Percentiles rank a stretch among this genome's conserved stretches.
These are phyloP conservation scores for Saxispiralis lemnorum DNA, from an alignment of 495 filamentous ascomycete genomes.

Conservation along the genomic window DNA sequence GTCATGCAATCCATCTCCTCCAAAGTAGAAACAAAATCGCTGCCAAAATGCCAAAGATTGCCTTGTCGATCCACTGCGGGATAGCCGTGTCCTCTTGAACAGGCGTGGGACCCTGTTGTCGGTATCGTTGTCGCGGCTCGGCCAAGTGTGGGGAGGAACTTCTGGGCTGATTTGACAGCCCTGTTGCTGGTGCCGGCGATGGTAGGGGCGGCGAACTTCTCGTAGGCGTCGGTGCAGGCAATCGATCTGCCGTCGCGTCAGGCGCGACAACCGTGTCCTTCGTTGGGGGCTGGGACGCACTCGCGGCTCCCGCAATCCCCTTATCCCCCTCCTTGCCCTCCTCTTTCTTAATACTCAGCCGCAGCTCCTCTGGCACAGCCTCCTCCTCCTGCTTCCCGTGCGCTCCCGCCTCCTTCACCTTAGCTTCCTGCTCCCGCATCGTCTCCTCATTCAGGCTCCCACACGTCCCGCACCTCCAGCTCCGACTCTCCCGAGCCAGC, in stretches of 20 bases:
- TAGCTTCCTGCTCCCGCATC: conserved; percentile 32
- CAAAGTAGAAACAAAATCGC: conserved; percentile 27
- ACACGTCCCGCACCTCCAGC: conserved; percentile 50
- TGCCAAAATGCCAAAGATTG: conserved; percentile 36
- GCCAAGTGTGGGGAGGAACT: no score
- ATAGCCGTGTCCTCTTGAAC: conserved; percentile 24
- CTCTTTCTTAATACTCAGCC: conserved; percentile 17
- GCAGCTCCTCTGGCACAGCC: conserved; percentile 31
- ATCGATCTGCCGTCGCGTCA: background rate
- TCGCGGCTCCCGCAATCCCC: conserved; percentile 32
- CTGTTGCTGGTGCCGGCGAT: conserved; percentile 7
- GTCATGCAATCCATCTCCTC: background rate
- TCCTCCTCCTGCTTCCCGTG: conserved; percentile 21
- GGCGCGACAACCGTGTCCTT: no score
- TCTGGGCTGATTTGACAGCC: no score
- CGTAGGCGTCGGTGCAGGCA: background rate
- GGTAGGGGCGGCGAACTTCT: background rate
- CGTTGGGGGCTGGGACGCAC: background rate
- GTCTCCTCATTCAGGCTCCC: conserved; percentile 52
- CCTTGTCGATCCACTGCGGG: conserved; percentile 42
- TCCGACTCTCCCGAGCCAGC: conserved; percentile 43
- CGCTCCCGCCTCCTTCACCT: conserved; percentile 20
- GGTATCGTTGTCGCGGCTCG: background rate
- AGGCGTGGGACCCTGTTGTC: background rate
- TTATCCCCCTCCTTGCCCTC: conserved; percentile 28